phyloP scores from a whole-genome alignment of 1,284 basidiomycete species.

The Meripilus lineatus region DNA sequence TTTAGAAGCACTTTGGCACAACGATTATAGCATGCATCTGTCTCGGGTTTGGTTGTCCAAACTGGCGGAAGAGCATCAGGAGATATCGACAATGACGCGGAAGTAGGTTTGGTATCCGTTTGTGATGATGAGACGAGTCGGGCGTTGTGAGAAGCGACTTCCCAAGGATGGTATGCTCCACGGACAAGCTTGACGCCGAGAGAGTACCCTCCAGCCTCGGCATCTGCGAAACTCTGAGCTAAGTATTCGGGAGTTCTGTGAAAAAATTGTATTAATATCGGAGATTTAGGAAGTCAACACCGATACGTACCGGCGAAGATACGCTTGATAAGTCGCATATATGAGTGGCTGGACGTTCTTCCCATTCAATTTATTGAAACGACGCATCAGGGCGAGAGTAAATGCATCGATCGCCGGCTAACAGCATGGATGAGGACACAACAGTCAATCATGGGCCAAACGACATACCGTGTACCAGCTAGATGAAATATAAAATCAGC shows the following conservation, averaged over 20 bases:
- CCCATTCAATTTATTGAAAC: slow-evolving; percentile 60
- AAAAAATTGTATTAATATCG: slow-evolving; percentile 7
- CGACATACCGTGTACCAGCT: slow-evolving; percentile 61
- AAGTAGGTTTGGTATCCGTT: slow-evolving; percentile 14
- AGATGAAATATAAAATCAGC: not conserved
- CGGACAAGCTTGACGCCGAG: slow-evolving; percentile 94
- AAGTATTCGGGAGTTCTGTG: slow-evolving; percentile 67
- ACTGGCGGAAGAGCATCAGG: slow-evolving; percentile 59
- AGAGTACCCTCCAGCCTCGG: slow-evolving; percentile 66
- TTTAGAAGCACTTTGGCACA: slow-evolving; percentile 61
- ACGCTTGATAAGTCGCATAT: slow-evolving; percentile 84
- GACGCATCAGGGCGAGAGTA: slow-evolving; percentile 67
- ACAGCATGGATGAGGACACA: not conserved
- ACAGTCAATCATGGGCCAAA: not conserved
- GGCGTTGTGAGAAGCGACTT: slow-evolving; percentile 49
- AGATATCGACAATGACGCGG: slow-evolving; percentile 40
- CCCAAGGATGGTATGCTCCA: slow-evolving; percentile 88
- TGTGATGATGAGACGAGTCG: slow-evolving; percentile 12
- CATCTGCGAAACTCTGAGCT: slow-evolving; percentile 61
- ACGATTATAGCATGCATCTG: slow-evolving; percentile 76
- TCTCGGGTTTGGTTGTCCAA: slow-evolving; percentile 66
- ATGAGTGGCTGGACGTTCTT: slow-evolving; percentile 53
- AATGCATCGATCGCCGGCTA: slow-evolving; percentile 81
- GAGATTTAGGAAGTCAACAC: not conserved
- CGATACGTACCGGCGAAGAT: slow-evolving; percentile 59